These are phyloP conservation scores for Eucalyptus rudis DNA, from an alignment of 345 rosid genomes.

Conservation along the genomic window DNA sequence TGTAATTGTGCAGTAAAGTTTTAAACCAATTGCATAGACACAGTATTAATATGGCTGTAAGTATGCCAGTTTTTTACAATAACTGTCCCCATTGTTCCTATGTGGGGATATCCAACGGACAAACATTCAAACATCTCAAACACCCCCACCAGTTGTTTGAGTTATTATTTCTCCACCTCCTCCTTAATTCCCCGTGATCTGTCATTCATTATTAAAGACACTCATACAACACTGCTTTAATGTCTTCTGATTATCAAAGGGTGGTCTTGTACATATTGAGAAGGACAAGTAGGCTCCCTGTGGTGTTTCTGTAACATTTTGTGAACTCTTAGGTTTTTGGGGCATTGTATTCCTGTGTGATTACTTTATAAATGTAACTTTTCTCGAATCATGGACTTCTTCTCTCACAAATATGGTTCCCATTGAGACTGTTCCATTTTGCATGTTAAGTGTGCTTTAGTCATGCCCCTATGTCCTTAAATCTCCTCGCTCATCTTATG, in stretches of 20 bases:
- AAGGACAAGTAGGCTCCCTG: background rate
- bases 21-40: background rate
- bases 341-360: background rate
- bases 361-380: too few relatives aligned
- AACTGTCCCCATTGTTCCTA: background rate
- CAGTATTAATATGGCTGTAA: background rate
- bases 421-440: background rate
- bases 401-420: background rate
- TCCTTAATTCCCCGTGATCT: background rate
- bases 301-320: background rate
- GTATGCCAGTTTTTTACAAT: background rate
- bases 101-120: too few relatives aligned
- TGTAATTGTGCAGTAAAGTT: background rate
- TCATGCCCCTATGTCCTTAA: background rate
- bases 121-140: background rate
- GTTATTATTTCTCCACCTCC: background rate
- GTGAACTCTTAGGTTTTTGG: background rate
- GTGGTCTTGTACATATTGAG: too few relatives aligned
- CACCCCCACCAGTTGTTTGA: background rate
- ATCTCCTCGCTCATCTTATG: background rate
- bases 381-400: background rate
- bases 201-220: too few relatives aligned
- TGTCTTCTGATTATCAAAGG: too few relatives aligned
- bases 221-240: background rate
- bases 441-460: too few relatives aligned